These are phyloP conservation scores for Cymbopogon citratus DNA, from an alignment of 176 grass and related monocot genomes.

Conservation along the genomic window DNA sequence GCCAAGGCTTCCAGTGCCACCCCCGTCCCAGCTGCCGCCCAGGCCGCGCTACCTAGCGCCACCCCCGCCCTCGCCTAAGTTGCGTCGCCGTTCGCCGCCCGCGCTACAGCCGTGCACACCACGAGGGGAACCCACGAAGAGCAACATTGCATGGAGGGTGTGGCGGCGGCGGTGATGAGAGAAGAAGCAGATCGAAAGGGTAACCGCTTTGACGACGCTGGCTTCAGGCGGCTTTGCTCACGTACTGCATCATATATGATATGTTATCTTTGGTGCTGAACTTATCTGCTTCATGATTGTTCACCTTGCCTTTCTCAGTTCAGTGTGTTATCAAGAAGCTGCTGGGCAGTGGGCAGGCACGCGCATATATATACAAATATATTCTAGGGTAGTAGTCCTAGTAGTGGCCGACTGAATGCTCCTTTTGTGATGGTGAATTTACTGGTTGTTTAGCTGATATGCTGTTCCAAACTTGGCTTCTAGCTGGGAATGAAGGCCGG, in stretches of 20 bases:
- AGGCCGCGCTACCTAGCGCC: too few relatives aligned
- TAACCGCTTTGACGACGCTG: background rate
- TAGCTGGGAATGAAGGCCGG: background rate
- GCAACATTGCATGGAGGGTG: too few relatives aligned
- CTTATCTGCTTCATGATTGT: constrained; percentile 40
- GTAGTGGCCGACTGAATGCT: background rate
- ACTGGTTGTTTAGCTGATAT: background rate
- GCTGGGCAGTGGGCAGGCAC: background rate
- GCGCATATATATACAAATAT: background rate
- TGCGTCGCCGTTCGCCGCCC: too few relatives aligned
- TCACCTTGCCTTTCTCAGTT: constrained; percentile 15
- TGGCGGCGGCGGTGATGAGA: too few relatives aligned
- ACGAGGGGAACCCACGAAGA: too few relatives aligned
- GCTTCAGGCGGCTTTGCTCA: background rate
- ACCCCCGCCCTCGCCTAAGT: too few relatives aligned
- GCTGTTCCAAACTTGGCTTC: background rate
- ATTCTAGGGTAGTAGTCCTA: background rate
- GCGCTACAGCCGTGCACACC: too few relatives aligned
- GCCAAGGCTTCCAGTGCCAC: too few relatives aligned
- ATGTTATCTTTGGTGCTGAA: constrained; percentile 25
- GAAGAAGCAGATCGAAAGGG: background rate
- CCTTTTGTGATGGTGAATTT: constrained; percentile 22
- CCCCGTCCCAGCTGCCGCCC: too few relatives aligned
- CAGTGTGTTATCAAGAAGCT: background rate
- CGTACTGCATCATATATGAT: background rate